A percentile compares a stretch with the other conserved stretches of the same genome.
Evolutionary conservation across 768 basidiomycete species (phyloP).

Genomic region (Suillus spraguei): DNA sequence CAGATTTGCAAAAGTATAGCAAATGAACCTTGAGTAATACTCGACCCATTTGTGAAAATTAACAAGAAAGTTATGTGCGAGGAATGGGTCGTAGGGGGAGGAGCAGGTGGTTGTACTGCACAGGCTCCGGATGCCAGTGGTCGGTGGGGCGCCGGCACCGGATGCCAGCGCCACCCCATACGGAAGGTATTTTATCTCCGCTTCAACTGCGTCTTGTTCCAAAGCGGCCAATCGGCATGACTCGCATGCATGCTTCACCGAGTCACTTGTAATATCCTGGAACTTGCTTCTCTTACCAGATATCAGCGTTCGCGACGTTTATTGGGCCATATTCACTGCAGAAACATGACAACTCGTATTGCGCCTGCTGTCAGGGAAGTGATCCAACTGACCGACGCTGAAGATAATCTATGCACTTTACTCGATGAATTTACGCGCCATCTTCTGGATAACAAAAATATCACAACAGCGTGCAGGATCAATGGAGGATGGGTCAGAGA

Average conservation of each 20-base stretch:
- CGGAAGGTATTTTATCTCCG: constrained; percentile 27
- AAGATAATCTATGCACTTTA: constrained; percentile 71
- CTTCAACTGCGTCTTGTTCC: constrained; percentile 18
- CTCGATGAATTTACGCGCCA: constrained; percentile 75
- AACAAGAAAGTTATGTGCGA: neutral
- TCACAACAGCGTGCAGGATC: constrained; percentile 76
- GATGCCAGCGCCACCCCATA: constrained; percentile 18
- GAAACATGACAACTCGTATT: constrained; percentile 36
- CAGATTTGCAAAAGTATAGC: neutral
- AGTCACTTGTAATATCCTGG: constrained; percentile 7
- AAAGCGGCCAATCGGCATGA: neutral
- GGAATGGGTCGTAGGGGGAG: neutral
- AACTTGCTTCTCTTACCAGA: neutral
- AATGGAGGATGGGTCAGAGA: constrained; percentile 99
- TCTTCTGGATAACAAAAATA: constrained; percentile 52
- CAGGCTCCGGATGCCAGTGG: constrained; percentile 9
- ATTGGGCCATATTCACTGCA: constrained; percentile 11
- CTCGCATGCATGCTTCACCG: neutral
- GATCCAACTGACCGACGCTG: constrained; percentile 65
- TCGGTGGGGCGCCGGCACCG: constrained; percentile 25
- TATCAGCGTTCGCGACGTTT: constrained; percentile 10
- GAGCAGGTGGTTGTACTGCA: constrained; percentile 7
- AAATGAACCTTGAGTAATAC: constrained; percentile 77
- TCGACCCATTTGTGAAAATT: constrained; percentile 64
- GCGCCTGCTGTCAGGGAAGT: constrained; percentile 32